Base-by-base conservation (phyloP, 164 flowering plant genomes). In the Vitis riparia region DNA sequence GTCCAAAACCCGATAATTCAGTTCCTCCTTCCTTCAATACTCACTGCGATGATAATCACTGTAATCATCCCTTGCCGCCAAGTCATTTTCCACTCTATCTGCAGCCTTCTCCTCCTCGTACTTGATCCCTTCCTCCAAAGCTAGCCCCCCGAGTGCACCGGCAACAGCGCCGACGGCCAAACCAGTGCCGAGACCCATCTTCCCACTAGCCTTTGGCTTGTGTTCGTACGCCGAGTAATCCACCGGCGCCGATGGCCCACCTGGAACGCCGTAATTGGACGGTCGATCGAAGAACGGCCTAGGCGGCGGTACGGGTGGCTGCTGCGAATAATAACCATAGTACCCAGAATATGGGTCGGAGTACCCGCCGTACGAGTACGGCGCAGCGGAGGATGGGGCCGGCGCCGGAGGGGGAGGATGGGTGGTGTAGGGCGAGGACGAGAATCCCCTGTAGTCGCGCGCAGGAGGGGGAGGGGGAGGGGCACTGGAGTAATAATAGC, bases 161-260 rank as follows among this genome's bases (percentile, higher is more conserved):
- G 61, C 72, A 11, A 61, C 72, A 5, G 72, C 66, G 66, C 66
- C 11, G 53, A 69, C 50, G 72, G 66, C 11, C 72, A 65, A 52
- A 16, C 44, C 44, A 37, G 44, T 37, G 7, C 44, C 44, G 44
- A 37, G 6, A 37, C 44, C 44, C 44, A 37, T 37, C 44, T 37
- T 37, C 0, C 44, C 44, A 37, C 44, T 37, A 37, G 0, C 6
- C 44, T 37, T 37, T 16, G 65, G 72, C 65, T 29, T 51, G 27
- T 62, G 51, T 16, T 69, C 72, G 9, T 50, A 6, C 9, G 66
- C 9, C 19, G 71, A 51, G 11, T 55, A 68, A 52, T 69, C 72
- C 16, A 51, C 65, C 11, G 65, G 72, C 59, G 71, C 71, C 5
- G 72, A 69, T 1, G 72, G 72, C 1, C 65, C 72, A 62, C 66